phyloP scores from a whole-genome alignment of 2,329 filamentous ascomycete genomes.

The Trichoderma arundinaceum region DNA sequence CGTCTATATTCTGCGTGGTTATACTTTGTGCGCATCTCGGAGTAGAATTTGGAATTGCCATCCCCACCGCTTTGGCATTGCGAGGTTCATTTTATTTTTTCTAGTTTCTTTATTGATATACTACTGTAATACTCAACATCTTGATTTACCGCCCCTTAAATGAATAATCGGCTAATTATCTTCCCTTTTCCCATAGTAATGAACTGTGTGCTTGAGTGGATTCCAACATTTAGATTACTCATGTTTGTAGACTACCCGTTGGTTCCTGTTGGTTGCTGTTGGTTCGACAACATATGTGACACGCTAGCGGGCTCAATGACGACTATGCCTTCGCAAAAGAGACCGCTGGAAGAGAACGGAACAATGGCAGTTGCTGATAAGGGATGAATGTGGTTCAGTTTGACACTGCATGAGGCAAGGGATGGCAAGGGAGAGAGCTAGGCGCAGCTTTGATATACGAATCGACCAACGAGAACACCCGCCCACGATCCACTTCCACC shows the following conservation, averaged over 20 bases:
- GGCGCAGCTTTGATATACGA: conserved; percentile 18
- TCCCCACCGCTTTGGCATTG: not conserved
- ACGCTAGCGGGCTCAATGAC: not conserved
- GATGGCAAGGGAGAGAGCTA: not conserved
- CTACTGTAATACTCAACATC: no score
- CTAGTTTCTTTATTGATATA: not conserved
- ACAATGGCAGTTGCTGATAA: not conserved
- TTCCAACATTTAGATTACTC: no score
- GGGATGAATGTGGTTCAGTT: not conserved
- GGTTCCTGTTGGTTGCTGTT: no score
- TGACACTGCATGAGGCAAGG: conserved; percentile 14
- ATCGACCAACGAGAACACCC: conserved; percentile 16
- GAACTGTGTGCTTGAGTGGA: no score
- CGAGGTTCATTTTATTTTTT: not conserved
- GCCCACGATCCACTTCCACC: conserved; percentile 8
- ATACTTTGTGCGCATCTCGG: not conserved
- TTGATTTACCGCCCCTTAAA: no score
- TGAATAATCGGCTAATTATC: no score
- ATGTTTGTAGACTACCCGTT: no score
- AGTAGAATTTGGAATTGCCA: not conserved
- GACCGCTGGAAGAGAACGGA: not conserved
- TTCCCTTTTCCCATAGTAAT: no score
- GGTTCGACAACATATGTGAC: no score
- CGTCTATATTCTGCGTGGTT: not conserved
- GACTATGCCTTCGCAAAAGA: not conserved